These are phyloP conservation scores for Ustilago xerochloae DNA, from an alignment of 1,284 basidiomycete genomes.

Conservation along the genomic window DNA sequence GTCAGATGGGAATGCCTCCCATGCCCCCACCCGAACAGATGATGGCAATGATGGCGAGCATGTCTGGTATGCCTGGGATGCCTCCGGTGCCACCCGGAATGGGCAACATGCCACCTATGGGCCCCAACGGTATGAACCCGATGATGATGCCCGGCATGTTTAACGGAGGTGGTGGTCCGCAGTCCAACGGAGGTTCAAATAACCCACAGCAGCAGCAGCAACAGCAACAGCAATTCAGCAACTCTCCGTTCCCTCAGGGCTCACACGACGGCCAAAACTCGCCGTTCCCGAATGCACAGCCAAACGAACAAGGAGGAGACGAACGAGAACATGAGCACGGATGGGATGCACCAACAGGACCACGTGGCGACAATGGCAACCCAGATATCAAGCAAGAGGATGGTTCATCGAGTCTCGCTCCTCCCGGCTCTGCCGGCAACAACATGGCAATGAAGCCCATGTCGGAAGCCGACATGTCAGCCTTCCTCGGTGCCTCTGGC, in stretches of 20 bases:
- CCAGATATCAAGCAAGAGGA: conserved; percentile 20
- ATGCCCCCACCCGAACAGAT: conserved; percentile 58
- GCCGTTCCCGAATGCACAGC: conserved; percentile 13
- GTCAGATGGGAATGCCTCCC: conserved; percentile 52
- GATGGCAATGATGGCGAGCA: conserved; percentile 63
- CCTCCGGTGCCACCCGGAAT: conserved; percentile 33
- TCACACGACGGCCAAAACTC: conserved; percentile 17
- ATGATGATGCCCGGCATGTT: conserved; percentile 50
- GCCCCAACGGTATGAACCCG: conserved; percentile 22
- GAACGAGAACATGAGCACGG: not conserved
- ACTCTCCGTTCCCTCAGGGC: conserved; percentile 25
- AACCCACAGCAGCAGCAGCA: conserved; percentile 17
- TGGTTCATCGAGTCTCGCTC: not conserved
- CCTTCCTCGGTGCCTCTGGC: conserved; percentile 42
- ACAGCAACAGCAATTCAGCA: conserved; percentile 28
- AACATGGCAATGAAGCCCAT: conserved; percentile 24
- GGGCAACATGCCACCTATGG: conserved; percentile 32
- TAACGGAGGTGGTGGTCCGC: conserved; percentile 12
- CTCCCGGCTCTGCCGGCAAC: not conserved
- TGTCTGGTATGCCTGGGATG: conserved; percentile 42
- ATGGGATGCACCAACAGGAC: conserved; percentile 15
- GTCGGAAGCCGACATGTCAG: conserved; percentile 41
- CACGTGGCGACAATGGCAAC: not conserved
- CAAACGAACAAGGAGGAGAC: conserved; percentile 2
- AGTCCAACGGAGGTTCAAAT: conserved; percentile 14